Evolutionary conservation across 2,329 filamentous ascomycete species (phyloP).

Genomic region (Paraconiothyrium brasiliense): DNA sequence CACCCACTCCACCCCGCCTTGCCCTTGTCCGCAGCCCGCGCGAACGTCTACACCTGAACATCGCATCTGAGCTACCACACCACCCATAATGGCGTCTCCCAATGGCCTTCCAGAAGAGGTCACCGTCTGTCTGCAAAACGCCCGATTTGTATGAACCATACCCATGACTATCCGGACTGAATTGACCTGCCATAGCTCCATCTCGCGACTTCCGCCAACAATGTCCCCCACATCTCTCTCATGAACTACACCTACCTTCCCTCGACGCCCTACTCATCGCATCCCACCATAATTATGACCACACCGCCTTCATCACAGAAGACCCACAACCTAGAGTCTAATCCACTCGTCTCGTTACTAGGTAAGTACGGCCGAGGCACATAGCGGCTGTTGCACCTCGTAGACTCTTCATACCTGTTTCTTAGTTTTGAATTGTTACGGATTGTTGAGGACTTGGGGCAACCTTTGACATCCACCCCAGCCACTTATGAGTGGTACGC

Average conservation of each 20-base stretch:
- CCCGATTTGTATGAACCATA: constrained; percentile 77
- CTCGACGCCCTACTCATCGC: constrained; percentile 70
- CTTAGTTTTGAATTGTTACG: no score
- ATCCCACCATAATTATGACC: constrained; percentile 84
- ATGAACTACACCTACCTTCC: constrained; percentile 99
- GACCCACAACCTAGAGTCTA: constrained; percentile 81
- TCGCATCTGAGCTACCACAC: constrained; percentile 17
- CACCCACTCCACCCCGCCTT: neutral
- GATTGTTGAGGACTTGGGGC: no score
- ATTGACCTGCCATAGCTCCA: constrained; percentile 72
- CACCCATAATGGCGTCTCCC: constrained; percentile 50
- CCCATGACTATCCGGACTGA: neutral
- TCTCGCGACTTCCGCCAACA: constrained; percentile 86
- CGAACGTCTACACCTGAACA: constrained; percentile 9
- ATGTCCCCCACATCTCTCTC: constrained; percentile 89
- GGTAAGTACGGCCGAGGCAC: neutral
- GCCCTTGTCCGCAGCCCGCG: neutral
- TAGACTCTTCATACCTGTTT: no score
- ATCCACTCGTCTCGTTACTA: constrained; percentile 89
- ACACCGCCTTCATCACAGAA: constrained; percentile 82
- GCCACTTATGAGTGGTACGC: neutral
- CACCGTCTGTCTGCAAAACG: constrained; percentile 89
- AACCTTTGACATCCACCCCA: neutral
- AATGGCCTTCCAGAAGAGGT: constrained; percentile 82
- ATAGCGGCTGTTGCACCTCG: neutral